A percentile compares a stretch with the other conserved stretches of the same genome.
These are phyloP conservation scores for Chloris gayana DNA, from an alignment of 176 grass and related monocot species.

Conservation along the genomic window DNA sequence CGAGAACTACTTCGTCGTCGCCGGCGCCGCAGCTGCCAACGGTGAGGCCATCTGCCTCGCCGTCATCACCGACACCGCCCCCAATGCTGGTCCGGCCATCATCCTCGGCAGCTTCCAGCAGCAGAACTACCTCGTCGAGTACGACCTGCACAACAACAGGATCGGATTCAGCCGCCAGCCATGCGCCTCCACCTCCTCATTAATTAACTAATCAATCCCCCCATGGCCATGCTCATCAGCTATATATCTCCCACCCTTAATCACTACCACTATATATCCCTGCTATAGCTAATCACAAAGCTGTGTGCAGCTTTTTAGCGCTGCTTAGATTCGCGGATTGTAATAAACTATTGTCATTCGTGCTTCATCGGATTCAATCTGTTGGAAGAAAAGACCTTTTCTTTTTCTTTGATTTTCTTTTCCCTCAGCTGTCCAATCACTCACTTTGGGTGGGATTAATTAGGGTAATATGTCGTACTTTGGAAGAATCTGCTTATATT, in stretches of 20 bases:
- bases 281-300: background rate
- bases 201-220: too few species aligned
- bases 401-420: background rate
- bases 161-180: conserved; percentile 76
- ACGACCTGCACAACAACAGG: conserved; percentile 66
- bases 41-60: conserved; percentile 74
- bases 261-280: background rate
- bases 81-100: conserved; percentile 57
- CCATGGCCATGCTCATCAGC: background rate
- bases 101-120: conserved; percentile 93
- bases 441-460: too few species aligned
- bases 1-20: conserved; percentile 75
- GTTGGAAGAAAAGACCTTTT: background rate
- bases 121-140: conserved; percentile 86
- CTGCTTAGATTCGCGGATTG: background rate
- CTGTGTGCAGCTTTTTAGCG: background rate
- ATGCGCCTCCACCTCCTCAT: conserved; percentile 31
- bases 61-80: conserved; percentile 51
- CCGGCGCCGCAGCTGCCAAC: conserved; percentile 13
- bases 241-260: background rate
- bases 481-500: too few species aligned
- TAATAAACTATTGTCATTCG: background rate
- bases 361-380: background rate
- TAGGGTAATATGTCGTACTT: background rate
- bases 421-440: too few species aligned